A percentile compares a stretch with the other conserved stretches of the same genome.
Conservation (phyloP, 2,329 filamentous ascomycete species). For the Akanthomyces dipterigenus region DNA sequence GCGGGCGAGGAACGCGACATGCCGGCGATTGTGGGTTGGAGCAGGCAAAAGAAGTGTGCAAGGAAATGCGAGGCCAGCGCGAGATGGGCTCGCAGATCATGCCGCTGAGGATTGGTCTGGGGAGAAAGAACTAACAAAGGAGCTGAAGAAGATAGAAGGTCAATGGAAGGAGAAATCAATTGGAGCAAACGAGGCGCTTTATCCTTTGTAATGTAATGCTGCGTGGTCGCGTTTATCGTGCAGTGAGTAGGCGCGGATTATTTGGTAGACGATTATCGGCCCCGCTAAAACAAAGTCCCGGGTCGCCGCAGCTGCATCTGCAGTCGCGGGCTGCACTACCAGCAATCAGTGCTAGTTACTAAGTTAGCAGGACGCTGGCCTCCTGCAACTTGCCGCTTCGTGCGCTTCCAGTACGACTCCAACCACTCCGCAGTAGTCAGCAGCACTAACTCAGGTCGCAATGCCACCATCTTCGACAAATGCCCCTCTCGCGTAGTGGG, state of each 20-base stretch:
- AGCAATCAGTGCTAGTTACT: no score
- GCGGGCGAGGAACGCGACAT: conserved; percentile 41
- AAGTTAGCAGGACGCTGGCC: no score
- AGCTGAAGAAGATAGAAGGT: not conserved
- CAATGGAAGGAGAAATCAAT: not conserved
- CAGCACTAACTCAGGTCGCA: not conserved
- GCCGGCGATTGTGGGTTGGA: conserved; percentile 10
- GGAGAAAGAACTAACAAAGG: not conserved
- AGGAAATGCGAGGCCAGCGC: not conserved
- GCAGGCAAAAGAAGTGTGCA: not conserved
- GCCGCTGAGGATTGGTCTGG: not conserved
- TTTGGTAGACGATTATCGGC: conserved; percentile 9
- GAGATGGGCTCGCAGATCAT: conserved; percentile 3
- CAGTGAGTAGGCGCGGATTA: not conserved
- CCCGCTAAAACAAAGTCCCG: conserved; percentile 19
- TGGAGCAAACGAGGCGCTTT: not conserved
- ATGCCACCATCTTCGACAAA: not conserved
- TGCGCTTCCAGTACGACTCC: no score
- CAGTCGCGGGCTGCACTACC: not conserved
- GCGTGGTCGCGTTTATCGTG: not conserved
- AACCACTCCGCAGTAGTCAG: not conserved
- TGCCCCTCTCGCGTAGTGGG: not conserved
- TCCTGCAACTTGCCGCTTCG: no score
- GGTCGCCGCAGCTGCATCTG: not conserved
- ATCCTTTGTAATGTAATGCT: not conserved